A percentile compares a stretch with the other conserved stretches of the same genome.
These are phyloP conservation scores for Cercospora sp. DNA, from an alignment of 2,329 filamentous ascomycete genomes.

Conservation along the genomic window DNA sequence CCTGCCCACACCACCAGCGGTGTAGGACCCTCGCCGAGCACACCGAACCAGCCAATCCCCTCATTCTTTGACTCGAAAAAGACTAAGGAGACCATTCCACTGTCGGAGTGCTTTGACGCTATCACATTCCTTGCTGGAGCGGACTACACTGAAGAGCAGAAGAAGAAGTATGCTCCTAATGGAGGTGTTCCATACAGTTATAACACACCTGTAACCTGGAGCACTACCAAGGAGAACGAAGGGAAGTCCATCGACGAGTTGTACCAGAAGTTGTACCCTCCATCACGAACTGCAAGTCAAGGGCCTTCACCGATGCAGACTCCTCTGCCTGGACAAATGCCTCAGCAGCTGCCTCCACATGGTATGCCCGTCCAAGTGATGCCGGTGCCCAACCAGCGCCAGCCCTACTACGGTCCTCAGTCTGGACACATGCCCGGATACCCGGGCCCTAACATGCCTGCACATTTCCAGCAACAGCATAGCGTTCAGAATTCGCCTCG, in stretches of 20 bases:
- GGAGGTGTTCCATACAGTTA: conserved; percentile 82
- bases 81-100: conserved; percentile 65
- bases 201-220: conserved; percentile 84
- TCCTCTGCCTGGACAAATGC: conserved; percentile 60
- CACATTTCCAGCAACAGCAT: conserved; percentile 49
- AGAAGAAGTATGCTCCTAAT: conserved; percentile 68
- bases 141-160: conserved; percentile 57
- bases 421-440: conserved; percentile 62
- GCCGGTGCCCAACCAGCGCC: conserved; percentile 69
- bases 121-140: conserved; percentile 64
- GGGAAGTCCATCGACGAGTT: conserved; percentile 79
- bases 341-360: conserved; percentile 79
- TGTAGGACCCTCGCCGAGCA: conserved; percentile 27
- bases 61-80: conserved; percentile 34
- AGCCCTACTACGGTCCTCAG: conserved; percentile 76
- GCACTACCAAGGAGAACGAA: conserved; percentile 65
- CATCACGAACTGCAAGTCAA: conserved; percentile 56
- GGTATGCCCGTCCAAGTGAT: conserved; percentile 67
- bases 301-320: conserved; percentile 66
- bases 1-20: conserved; percentile 45
- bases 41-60: conserved; percentile 21
- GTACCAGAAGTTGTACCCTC: conserved; percentile 80
- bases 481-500: conserved; percentile 80
- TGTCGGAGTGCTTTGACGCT: conserved; percentile 50
- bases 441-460: conserved; percentile 10